Evolutionary conservation across 2,329 filamentous ascomycete genomes (phyloP), one percentile per base, ranked within the genome.

Genomic region (Chaetomium globosum): DNA sequence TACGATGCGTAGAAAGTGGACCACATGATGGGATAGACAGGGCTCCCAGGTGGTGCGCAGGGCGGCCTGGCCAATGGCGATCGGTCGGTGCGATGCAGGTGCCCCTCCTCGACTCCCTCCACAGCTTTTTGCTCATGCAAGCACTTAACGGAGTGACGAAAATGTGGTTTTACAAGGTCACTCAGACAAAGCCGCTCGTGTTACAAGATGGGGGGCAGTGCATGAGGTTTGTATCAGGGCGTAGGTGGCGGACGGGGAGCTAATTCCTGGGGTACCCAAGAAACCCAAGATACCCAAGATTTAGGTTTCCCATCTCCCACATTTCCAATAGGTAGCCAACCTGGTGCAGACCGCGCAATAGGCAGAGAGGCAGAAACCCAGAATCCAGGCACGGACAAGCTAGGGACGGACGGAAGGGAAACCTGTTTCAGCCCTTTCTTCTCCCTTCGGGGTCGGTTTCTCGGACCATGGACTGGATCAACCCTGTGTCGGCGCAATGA

Each of bases 11-110:
- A 63, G 49, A 64, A 60, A 65, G 69, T 69, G 71, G 71, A 65
- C 71, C 71, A 72, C 72, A 70, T 72, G 71, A 73, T 62, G 68
- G 64, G 62, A 49, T 61, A 59, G 58, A 58, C 69, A 70, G 60
- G 65, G 66, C 56, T 55, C 58, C 64, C 56, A 61, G 59, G 65
- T 49, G 60, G 33, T 65, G 63, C 30, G 43, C 48, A 68, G 63
- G 60, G 61, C 31, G 52, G 58, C 48, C 46, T 59, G 59, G 60
- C 67, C 70, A 71, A 72, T 72, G 56, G 64, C 26, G 65, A 65
- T 58, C 33, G n/a, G 31, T 59, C 54, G 57, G 53, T 36, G 52
- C 46, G 53, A 46, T 67, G 59, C 68, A 63, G 59, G 61, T 65
- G 61, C 59, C 68, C 69, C 64, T 53, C 59, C 46, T 39, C 23